Base-by-base conservation (phyloP, 1,284 basidiomycete species). In the Microbotryum scabiosae region DNA sequence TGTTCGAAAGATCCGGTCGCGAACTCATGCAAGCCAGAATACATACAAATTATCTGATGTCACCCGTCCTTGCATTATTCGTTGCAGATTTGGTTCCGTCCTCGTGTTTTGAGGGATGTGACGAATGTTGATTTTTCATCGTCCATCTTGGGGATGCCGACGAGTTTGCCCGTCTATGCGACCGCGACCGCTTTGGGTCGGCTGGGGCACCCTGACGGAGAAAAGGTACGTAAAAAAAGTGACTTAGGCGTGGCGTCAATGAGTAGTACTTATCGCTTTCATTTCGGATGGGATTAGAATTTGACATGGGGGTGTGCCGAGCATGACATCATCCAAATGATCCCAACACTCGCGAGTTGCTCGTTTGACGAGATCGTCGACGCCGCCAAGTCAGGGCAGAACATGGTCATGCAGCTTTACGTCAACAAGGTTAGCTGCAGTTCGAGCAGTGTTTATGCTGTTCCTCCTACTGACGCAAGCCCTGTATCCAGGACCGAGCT, bases 301-400 rank as follows among this genome's bases (percentile, higher is more conserved):
- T 74, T 97, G 50, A 97, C 92, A 0, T 79, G 85, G 62, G 90
- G 89, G 0, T 90, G 89, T 0, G 88, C 82, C 62, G 85, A 85
- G 70, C 80, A 87, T 62, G 82, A 80, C 18, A 77, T 90, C 53
- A 92, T 94, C 64, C 92, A 94, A 71, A 93, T 94, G 92, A 89
- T 87, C 50, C 67, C 67, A 60, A 63, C 76, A 68, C 47, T 56
- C 30, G 28, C 32, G 71, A 83, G 93, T 1, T 93, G 89, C 74
- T 85, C 85, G 0, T 91, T 94, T 71, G 90, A 93, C 73, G 88
- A 94, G 71, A 83, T 93, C 61, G 79, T 91, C n/a, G 87, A 91
- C 72, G 84, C 82, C 1, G 85, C 87, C 0, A 75, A 78, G 46
- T 84, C 85, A 0, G 83, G 80, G 1, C 90, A 93, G 76, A 77